Evolutionary conservation across 352 stramenopile species (phyloP).

Genomic region (Phytophthora pistaciae): DNA sequence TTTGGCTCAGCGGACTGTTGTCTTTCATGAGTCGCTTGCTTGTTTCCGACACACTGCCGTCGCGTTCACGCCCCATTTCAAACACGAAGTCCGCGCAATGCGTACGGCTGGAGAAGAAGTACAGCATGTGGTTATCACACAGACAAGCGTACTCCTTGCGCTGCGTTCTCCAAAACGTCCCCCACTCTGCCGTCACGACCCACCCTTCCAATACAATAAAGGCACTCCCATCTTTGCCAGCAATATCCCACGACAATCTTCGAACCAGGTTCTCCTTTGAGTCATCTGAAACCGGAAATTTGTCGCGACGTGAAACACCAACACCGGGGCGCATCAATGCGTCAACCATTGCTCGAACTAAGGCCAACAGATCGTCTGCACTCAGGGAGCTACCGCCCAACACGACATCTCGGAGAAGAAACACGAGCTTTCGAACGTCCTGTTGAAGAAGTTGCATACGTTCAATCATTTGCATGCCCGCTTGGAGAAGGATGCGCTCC

Average conservation of each 20-base stretch:
- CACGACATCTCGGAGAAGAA: constrained; percentile 39
- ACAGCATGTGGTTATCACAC: constrained; percentile 63
- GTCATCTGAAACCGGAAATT: constrained; percentile 2
- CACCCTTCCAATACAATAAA: constrained; percentile 50
- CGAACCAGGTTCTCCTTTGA: constrained; percentile 23
- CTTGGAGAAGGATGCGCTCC: constrained; percentile 28
- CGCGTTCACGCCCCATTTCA: constrained; percentile 43
- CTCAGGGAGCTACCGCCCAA: constrained; percentile 17
- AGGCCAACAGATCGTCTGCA: constrained; percentile 13
- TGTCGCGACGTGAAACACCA: background rate
- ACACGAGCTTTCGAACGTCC: constrained; percentile 32
- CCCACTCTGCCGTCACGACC: constrained; percentile 69
- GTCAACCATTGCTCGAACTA: constrained; percentile 26
- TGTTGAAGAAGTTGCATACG: constrained; percentile 25
- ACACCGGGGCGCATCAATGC: constrained; percentile 3
- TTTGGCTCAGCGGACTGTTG: constrained; percentile 46
- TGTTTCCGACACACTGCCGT: constrained; percentile 28
- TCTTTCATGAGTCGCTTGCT: constrained; percentile 58
- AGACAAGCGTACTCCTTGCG: constrained; percentile 67
- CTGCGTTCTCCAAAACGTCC: constrained; percentile 72
- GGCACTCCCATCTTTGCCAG: constrained; percentile 31
- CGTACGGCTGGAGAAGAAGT: constrained; percentile 60
- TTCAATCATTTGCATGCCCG: constrained; percentile 38
- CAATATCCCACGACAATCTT: constrained; percentile 36
- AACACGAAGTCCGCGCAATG: constrained; percentile 70